These are phyloP conservation scores for Epichloe amarillans DNA, from an alignment of 2,329 filamentous ascomycete species.

Conservation along the genomic window DNA sequence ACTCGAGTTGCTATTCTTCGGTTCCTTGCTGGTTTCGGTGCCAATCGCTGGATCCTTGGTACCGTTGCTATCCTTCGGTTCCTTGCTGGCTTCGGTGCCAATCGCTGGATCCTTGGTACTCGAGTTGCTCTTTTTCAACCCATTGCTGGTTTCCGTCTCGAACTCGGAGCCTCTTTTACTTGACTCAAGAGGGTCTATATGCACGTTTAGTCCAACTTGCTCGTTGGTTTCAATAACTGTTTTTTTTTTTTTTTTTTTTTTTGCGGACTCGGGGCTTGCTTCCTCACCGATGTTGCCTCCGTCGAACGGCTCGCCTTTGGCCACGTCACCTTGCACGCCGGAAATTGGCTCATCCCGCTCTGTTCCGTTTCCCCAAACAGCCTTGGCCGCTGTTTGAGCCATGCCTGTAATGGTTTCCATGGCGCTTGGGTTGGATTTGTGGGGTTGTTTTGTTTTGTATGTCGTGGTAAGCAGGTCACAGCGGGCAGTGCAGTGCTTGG, in stretches of 20 bases:
- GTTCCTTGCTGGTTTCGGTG: not conserved
- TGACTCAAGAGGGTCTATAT: not conserved
- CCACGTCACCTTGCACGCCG: slow-evolving; percentile 54
- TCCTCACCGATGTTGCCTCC: slow-evolving; percentile 54
- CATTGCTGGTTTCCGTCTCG: not conserved
- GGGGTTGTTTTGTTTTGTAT: not conserved
- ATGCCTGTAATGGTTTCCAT: slow-evolving; percentile 55
- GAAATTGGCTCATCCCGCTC: slow-evolving; percentile 52
- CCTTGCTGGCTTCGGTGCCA: not conserved
- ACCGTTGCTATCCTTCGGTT: not conserved
- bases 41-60: not conserved
- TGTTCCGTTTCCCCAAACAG: slow-evolving; percentile 30
- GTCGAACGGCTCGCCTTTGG: slow-evolving; percentile 61
- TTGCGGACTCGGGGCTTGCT: not conserved
- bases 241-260: no score
- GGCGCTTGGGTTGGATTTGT: slow-evolving; percentile 5
- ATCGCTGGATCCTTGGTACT: not conserved
- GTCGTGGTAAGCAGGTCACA: not conserved
- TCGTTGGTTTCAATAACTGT: no score
- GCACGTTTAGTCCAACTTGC: no score
- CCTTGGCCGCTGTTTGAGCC: slow-evolving; percentile 26
- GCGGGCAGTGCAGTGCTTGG: not conserved
- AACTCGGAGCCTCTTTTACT: not conserved
- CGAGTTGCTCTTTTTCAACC: not conserved
- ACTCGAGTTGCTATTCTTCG: not conserved